Evolutionary conservation across 148 eudicot species (phyloP), one percentile per base, ranked within the genome.

Genomic region (Camellia lanceoleosa): DNA sequence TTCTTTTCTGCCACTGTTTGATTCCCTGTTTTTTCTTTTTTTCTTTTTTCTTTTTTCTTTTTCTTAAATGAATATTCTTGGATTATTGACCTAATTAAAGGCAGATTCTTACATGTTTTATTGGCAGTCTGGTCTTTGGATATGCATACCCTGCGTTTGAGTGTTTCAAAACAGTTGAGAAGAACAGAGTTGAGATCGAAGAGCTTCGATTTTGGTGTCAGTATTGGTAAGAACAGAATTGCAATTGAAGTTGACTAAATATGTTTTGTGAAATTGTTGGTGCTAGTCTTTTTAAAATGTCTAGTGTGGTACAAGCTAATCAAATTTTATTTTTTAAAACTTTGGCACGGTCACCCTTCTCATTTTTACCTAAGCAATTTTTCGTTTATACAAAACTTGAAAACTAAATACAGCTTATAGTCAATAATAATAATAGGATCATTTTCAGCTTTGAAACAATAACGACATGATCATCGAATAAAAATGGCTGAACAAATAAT

Each of bases 201-300:
- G 95, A 96, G 83, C 93, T 96, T n/a, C 87, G 98, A 3, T 96
- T 93, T 82, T 96, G 99, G 99, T 96, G 99, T 80, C 98, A 93
- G 90, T 96, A 96, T 75, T 96, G 99, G 99, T 96, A 84, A 79
- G 81, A 69, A 8, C 38, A 30, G 1, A 30, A 30, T 30, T 30
- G 38, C 38, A 30, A 30, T 30, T 30, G 38, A 30, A 30, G 38
- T 30, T 30, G 38, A 30, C 38, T 30, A 30, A 30, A 30, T 30
- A 30, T 76, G 23, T 16, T 4, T 19, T 38, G 13, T 16, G 78
- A 5, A 15, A 11, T 41, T 18, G 66, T 72, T 63, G 61, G 49
- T 61, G 12, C 8, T 60, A 8, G 12, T 12, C 3, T 3, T 44
- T 49, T 15, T 15, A n/a, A 16, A 68, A 68, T 68, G 15, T 2